Evolutionary conservation across 2,329 filamentous ascomycete genomes (phyloP), one percentile per base, ranked within the genome.

Genomic region (Endoconidiophora polonica): DNA sequence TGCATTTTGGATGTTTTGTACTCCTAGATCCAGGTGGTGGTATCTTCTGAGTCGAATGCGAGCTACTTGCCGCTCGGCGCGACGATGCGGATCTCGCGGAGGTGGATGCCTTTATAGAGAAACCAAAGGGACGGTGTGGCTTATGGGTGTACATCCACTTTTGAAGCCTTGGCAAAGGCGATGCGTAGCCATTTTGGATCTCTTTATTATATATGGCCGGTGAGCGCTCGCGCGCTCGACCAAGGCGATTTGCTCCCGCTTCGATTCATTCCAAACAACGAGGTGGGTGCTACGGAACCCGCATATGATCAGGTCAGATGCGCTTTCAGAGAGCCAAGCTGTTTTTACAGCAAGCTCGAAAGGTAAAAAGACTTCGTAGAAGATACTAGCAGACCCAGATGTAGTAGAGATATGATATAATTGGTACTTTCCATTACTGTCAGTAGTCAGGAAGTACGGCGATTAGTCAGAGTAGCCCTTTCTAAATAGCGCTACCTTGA

Each of bases 141-240:
- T 56, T 74, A 69, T 14, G 66, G 66, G 59, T 68, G 68, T n/a
- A 75, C 58, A 46, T 64, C 65, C 45, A 74, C 63, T 51, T 63
- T 65, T 2, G 77, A 75, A 4, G 79, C 77, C 62, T 85, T 81
- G 2, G 82, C 90, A 73, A 84, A 95, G 0, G 84, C 72, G 53
- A 94, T 79, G 22, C 69, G 64, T 39, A 71, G 58, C 0, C 58
- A 59, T 6, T 23, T 40, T n/a, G 52, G 47, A 12, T 26, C 52
- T 9, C 29, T 10, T 23, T 45, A 50, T 54, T 51, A 60, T 56
- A 50, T 64, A 62, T 23, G 55, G n/a, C 76, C 73, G 76, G 59
- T 94, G 86, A 0, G 79, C 80, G 33, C 90, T 90, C 50, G 88
- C 90, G 59, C 90, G 95, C 45, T 87, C 79, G 26, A 94, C 71